Evolutionary conservation across 306 rosid species (phyloP).

Genomic region (Vigna mungo): DNA sequence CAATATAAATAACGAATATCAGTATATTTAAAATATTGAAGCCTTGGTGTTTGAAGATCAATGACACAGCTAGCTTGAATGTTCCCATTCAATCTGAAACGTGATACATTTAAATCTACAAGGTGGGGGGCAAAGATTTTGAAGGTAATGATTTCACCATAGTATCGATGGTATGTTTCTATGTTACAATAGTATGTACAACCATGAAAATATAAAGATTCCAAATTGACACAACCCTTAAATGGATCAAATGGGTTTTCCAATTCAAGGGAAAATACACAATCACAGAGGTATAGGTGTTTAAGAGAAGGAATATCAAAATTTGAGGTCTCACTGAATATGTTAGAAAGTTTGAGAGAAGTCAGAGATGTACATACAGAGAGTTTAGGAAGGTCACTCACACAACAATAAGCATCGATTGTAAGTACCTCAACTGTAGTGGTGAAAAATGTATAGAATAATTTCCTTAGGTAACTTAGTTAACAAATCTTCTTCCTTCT

Average conservation of each 20-base stretch:
- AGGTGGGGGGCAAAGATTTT: too few species aligned
- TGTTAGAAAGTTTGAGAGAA: not conserved
- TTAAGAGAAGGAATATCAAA: not conserved
- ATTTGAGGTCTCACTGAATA: not conserved
- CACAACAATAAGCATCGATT: too few species aligned
- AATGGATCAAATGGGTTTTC: not conserved
- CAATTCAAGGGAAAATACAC: not conserved
- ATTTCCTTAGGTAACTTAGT: too few species aligned
- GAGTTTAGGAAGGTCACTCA: too few species aligned
- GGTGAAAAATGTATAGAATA: too few species aligned
- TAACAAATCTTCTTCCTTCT: too few species aligned
- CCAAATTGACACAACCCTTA: not conserved
- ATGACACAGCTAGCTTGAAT: not conserved
- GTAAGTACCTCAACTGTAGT: too few species aligned
- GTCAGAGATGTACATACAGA: not conserved
- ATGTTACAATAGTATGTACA: too few species aligned
- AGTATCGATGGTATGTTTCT: too few species aligned
- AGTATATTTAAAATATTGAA: not conserved
- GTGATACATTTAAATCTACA: too few species aligned
- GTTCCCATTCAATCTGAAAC: not conserved
- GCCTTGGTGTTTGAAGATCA: conserved; percentile 8
- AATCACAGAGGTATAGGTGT: not conserved
- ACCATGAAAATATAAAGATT: too few species aligned
- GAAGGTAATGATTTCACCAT: too few species aligned
- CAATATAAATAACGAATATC: not conserved